Evolutionary conservation across 345 rosid genomes (phyloP).

Genomic region (Eucalyptus polyanthemos): DNA sequence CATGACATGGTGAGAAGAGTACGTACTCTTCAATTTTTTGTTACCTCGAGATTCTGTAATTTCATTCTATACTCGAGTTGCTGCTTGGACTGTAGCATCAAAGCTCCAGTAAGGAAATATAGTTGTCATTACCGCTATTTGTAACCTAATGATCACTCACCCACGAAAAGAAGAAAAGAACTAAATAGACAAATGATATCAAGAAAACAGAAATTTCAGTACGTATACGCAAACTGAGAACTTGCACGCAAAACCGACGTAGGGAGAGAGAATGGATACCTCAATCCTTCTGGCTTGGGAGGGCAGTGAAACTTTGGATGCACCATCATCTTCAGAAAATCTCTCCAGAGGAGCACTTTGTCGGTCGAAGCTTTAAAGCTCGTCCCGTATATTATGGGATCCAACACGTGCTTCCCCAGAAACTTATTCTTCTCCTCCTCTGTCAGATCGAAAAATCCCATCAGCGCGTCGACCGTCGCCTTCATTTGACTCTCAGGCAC

Average conservation of each 20-base stretch:
- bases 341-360: conserved; percentile 21
- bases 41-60: background rate
- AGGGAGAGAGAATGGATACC: conserved; percentile 4
- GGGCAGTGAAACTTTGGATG: conserved; percentile 31
- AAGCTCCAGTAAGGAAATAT: background rate
- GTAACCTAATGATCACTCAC: background rate
- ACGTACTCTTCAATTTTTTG: background rate
- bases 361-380: conserved; percentile 15
- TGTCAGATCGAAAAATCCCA: background rate
- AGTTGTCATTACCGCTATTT: background rate
- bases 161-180: background rate
- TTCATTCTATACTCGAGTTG: background rate
- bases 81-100: background rate
- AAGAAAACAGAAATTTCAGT: background rate
- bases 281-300: conserved; percentile 17
- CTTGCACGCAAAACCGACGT: background rate
- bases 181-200: background rate
- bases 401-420: conserved; percentile 12
- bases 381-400: conserved; percentile 22
- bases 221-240: background rate
- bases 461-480: background rate
- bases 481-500: conserved; percentile 5
- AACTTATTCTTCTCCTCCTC: conserved; percentile 11
- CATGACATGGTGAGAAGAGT: background rate
- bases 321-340: conserved; percentile 23